phyloP scores from a whole-genome alignment of 2,329 filamentous ascomycete species.

The Colletotrichum sp. region DNA sequence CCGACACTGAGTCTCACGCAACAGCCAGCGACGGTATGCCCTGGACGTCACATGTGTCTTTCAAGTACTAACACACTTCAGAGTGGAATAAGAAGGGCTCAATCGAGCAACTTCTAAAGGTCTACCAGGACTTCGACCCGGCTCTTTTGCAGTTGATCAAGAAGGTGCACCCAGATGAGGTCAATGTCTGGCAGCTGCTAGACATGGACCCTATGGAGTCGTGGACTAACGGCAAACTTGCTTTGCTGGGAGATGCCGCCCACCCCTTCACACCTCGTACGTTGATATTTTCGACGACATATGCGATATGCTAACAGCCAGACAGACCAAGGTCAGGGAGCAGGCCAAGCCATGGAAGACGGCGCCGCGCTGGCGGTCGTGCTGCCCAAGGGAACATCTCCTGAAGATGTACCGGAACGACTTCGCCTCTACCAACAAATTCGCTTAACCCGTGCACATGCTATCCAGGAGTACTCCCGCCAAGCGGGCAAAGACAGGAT shows the following conservation, averaged over 20 bases:
- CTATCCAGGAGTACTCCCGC: constrained; percentile 63
- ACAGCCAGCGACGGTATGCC: constrained; percentile 32
- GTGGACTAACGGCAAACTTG: constrained; percentile 60
- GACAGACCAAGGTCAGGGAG: constrained; percentile 62
- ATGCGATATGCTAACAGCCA: not conserved
- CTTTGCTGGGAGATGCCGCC: constrained; percentile 69
- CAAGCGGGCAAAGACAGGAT: constrained; percentile 49
- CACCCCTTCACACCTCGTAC: constrained; percentile 69
- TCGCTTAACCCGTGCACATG: constrained; percentile 60
- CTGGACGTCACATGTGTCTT: not conserved
- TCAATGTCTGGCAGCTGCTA: constrained; percentile 64
- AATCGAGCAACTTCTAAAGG: constrained; percentile 40
- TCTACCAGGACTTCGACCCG: constrained; percentile 47
- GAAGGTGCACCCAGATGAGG: constrained; percentile 45
- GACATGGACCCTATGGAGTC: constrained; percentile 65
- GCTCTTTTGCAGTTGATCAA: constrained; percentile 41
- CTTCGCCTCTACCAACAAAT: constrained; percentile 64
- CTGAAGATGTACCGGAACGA: constrained; percentile 55
- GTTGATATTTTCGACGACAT: constrained; percentile 15
- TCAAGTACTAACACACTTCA: constrained; percentile 7
- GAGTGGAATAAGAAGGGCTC: constrained; percentile 44
- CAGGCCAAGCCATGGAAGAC: constrained; percentile 69
- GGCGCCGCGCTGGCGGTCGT: constrained; percentile 63
- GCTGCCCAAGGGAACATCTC: constrained; percentile 48
- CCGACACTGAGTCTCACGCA: constrained; percentile 43